Evolutionary conservation across 805 yeast genomes (phyloP), one percentile per base, ranked within the genome.

Genomic region (Wickerhamomyces mucosus): DNA sequence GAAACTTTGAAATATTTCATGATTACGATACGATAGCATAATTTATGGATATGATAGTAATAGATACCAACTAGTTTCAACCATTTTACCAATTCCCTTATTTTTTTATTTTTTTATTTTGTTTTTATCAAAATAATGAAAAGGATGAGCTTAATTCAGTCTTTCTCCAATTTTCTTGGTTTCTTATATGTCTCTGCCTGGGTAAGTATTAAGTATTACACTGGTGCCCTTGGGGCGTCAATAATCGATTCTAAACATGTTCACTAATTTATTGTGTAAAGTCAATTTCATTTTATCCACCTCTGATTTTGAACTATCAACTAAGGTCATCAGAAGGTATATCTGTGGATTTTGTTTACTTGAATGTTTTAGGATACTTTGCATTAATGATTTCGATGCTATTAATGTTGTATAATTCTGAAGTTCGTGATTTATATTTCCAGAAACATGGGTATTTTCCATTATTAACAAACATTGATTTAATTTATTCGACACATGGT

Each of bases 271-370:
- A 14, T 15, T 22, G 17, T 8, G 10, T 23, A 4, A 17, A 61
- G 70, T 58, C 74, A 12, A 33, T 67, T 1, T 66, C 76, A 3
- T 65, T 65, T 48, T 71, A 71, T 38, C 73, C 76, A 4, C 65
- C 72, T 3, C 32, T 71, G 6, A 24, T 58, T 7, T 50, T 66
- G 7, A 68, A 68, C 37, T 58, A 56, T 41, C 48, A 40, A 18
- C 48, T 59, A 12, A 51, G 47, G 32, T 58, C 69, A 0, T 53
- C 75, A 0, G 69, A 67, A 31, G 74, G 75, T 0, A 45, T 71
- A 2, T 71, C 77, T 0, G 40, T 61, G 4, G 78, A 72, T 39
- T 69, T 61, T 36, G 47, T 67, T 3, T 48, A 60, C 16, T 37
- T 72, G 29, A 72, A 70, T 40, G 53, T 60, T 3, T 42, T 63